A percentile compares a stretch with the other conserved stretches of the same genome.
phyloP scores from a whole-genome alignment of 1,284 basidiomycete species.

The Austropuccinia psidii region DNA sequence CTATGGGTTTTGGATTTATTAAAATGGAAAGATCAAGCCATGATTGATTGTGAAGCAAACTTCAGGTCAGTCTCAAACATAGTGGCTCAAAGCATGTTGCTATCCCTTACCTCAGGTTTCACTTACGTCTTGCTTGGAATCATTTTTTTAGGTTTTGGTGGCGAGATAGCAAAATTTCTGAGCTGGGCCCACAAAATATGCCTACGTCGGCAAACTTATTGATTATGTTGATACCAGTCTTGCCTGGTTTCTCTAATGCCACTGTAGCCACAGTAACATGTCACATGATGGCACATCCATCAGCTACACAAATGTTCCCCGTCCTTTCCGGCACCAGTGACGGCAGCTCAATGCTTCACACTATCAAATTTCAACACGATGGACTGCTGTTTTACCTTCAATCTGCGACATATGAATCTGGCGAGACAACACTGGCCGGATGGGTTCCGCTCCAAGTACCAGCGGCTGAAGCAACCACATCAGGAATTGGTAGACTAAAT shows the following conservation, averaged over 20 bases:
- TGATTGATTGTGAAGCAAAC: constrained; percentile 32
- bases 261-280: not conserved
- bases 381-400: constrained; percentile 28
- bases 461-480: not conserved
- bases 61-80: constrained; percentile 1
- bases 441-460: constrained; percentile 24
- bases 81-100: not conserved
- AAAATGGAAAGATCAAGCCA: constrained; percentile 29
- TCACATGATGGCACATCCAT: not conserved
- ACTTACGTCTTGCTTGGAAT: not conserved
- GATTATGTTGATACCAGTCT: not conserved
- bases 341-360: not conserved
- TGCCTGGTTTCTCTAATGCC: not conserved
- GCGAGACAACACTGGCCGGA: constrained; percentile 13
- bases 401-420: constrained; percentile 29
- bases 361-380: not conserved
- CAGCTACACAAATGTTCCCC: not conserved
- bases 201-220: not conserved
- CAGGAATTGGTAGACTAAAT: not conserved
- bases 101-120: not conserved
- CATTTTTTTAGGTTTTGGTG: constrained; percentile 29
- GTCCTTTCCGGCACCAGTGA: not conserved
- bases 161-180: constrained; percentile 27
- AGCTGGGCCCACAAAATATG: not conserved
- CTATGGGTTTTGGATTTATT: constrained; percentile 31